Evolutionary conservation across 2,329 filamentous ascomycete species (phyloP).

Genomic region (Apiospora marii): DNA sequence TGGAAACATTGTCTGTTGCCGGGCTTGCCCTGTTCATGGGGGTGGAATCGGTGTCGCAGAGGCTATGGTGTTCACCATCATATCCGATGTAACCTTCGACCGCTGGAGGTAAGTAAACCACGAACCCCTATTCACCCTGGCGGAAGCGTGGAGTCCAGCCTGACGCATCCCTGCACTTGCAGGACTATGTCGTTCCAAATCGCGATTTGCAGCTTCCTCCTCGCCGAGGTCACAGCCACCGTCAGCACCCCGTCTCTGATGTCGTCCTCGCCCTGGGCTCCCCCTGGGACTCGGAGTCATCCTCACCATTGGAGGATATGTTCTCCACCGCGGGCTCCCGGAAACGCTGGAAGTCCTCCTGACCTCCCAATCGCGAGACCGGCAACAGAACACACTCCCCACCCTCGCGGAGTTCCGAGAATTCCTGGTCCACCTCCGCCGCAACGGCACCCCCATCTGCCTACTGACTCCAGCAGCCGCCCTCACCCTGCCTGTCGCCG

Average conservation of each 20-base stretch:
- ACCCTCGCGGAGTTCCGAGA: background rate
- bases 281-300: slow-evolving; percentile 11
- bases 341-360: slow-evolving; percentile 1
- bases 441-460: background rate
- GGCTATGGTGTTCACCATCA: slow-evolving; percentile 26
- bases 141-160: background rate
- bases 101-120: slow-evolving; percentile 24
- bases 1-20: slow-evolving; percentile 20
- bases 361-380: background rate
- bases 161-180: background rate
- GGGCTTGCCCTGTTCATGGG: slow-evolving; percentile 23
- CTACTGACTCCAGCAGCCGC: background rate
- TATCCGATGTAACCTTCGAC: slow-evolving; percentile 21
- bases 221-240: slow-evolving; percentile 21
- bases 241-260: slow-evolving; percentile 15
- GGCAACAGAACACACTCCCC: background rate
- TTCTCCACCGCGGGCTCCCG: background rate
- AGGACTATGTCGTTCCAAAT: slow-evolving; percentile 26
- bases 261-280: background rate
- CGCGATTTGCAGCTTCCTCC: slow-evolving; percentile 20
- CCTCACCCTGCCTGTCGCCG: slow-evolving; percentile 10
- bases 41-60: slow-evolving; percentile 27
- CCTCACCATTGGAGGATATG: background rate
- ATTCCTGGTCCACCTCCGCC: background rate
- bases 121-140: too few species aligned